Evolutionary conservation across 768 basidiomycete genomes (phyloP), one percentile per base, ranked within the genome.

Genomic region (Dentipellis fragilis): DNA sequence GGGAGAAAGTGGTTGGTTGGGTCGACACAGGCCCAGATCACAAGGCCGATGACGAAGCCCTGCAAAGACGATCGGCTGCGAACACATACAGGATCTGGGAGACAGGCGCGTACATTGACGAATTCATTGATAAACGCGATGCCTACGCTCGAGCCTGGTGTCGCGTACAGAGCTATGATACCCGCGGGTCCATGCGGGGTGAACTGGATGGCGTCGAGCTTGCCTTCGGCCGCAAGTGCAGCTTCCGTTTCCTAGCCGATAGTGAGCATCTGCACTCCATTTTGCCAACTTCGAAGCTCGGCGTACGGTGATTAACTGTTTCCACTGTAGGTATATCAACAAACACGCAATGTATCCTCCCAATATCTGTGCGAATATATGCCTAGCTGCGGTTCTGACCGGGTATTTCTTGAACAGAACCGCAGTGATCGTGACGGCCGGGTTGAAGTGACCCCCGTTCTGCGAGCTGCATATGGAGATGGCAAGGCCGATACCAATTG

Each of bases 341-440:
- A 68, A 45, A 19, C 55, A 54, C 5, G 66, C 72, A 12, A 66
- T 17, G 47, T 68, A 66, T 14, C 61, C 69, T 9, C 72, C 72
- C 22, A 68, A 36, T 50, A 72, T 63, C 52, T 73, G 71, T 0
- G 69, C 58, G 14, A 57, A 16, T 53, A 71, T 67, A 60, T 69
- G 72, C 59, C 66, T 59, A 52, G 29, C 21, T 19, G 35, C 36
- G 47, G 21, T 10, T 29, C 14, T 45, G 66, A 54, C 2, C 84
- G 81, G 67, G 84, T 82, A 1, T 75, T 76, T 11, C 57, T 70
- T 79, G 72, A 80, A 79, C 11, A 84, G 10, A 16, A 73, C 68
- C 45, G 76, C 68, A 8, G 75, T 67, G 50, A 85, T 69, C 3
- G 84, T 81, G 21, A 87, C 73, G 50, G 78, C 75, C 1, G 87